Percentiles rank a stretch among this genome's conserved stretches.
Evolutionary conservation across 768 basidiomycete species (phyloP).

Genomic region (Scleroderma citrinum): DNA sequence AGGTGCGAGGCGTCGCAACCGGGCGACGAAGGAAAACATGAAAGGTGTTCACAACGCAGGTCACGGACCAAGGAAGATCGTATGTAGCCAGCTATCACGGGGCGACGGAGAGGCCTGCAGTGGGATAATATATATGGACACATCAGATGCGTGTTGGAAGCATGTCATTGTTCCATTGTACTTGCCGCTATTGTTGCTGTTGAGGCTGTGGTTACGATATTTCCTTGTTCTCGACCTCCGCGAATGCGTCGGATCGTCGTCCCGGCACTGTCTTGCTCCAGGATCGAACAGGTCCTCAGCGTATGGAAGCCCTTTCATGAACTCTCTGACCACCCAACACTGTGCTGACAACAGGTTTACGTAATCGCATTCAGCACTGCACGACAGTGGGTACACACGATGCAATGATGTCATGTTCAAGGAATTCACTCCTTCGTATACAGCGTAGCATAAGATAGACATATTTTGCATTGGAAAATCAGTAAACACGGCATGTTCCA

Average conservation of each 20-base stretch:
- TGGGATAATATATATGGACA: slow-evolving; percentile 18
- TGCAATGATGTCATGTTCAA: no score
- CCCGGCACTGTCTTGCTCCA: no score
- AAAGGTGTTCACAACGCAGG: slow-evolving; percentile 27
- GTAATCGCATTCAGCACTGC: no score
- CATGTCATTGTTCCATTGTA: slow-evolving; percentile 23
- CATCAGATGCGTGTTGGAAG: slow-evolving; percentile 22
- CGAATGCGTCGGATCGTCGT: not conserved
- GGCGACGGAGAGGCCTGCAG: slow-evolving; percentile 7
- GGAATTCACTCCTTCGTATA: no score
- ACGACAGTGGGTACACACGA: no score
- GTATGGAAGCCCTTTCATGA: no score
- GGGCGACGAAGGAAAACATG: slow-evolving; percentile 68
- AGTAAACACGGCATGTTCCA: no score
- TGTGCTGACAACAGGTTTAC: no score
- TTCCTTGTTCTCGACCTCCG: slow-evolving; percentile 16
- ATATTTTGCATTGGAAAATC: no score
- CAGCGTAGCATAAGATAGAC: no score
- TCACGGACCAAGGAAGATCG: slow-evolving; percentile 8
- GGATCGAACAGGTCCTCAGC: no score
- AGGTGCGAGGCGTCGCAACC: slow-evolving; percentile 57
- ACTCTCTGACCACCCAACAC: no score
- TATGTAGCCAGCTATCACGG: slow-evolving; percentile 25
- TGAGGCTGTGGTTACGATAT: slow-evolving; percentile 18
- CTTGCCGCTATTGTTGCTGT: slow-evolving; percentile 28